Evolutionary conservation across 306 rosid genomes (phyloP).

Genomic region (Malus orientalis): DNA sequence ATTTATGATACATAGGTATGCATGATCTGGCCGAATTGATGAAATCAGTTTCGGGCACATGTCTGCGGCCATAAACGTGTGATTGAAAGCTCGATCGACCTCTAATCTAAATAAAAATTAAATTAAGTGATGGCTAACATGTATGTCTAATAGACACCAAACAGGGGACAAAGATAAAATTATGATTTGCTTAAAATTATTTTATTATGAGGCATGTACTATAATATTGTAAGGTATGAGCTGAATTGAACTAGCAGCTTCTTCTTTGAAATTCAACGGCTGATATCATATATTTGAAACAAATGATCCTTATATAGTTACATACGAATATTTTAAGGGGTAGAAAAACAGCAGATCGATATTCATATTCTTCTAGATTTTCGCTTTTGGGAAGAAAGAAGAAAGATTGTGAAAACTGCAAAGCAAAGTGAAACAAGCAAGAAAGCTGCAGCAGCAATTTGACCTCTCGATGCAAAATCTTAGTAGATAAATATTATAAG

Average conservation of each 20-base stretch:
- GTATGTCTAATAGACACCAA: background rate
- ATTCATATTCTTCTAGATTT: constrained; percentile 16
- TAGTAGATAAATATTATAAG: background rate
- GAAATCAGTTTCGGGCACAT: background rate
- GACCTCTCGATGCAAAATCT: constrained; percentile 7
- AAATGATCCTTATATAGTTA: background rate
- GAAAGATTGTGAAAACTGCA: constrained; percentile 6
- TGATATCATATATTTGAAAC: constrained; percentile 1
- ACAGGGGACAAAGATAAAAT: background rate
- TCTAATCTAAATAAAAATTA: background rate
- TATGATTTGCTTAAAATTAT: background rate
- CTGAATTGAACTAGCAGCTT: background rate
- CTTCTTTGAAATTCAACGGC: background rate
- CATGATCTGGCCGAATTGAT: background rate
- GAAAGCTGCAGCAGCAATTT: background rate
- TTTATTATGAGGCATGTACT: background rate
- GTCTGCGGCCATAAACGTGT: background rate
- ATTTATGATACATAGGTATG: background rate
- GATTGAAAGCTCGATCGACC: background rate
- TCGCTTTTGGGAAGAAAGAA: constrained; percentile 3
- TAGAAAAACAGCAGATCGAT: background rate
- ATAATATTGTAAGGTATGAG: background rate
- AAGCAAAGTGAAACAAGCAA: constrained; percentile 8
- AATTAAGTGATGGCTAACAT: background rate
- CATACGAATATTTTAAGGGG: background rate